Base-by-base conservation (phyloP, 2,329 filamentous ascomycete species). In the Diaporthe caulivora region DNA sequence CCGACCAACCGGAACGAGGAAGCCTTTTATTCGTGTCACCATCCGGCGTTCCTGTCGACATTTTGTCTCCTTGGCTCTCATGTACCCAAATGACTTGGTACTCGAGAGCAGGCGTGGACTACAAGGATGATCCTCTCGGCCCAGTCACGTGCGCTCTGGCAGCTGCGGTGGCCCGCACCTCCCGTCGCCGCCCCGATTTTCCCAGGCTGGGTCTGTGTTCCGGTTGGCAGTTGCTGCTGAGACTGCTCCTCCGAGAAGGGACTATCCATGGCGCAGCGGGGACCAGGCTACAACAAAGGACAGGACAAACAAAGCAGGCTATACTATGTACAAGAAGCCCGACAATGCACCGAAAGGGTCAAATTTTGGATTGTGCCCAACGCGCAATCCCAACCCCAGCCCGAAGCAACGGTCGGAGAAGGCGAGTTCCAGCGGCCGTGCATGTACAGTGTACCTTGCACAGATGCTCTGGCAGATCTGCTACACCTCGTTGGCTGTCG, bases 101-200 rank as follows among this genome's bases (percentile, higher is more conserved):
- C 71, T 70, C 71, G 47, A 53, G n/a, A 24, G 17, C 26, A 31
- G 67, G 51, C 26, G 40, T 31, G 34, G 10, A 29, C 44, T 67
- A 24, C 73, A 75, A 72, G 73, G 71, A 69, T 75, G 31, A 47
- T 51, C 71, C 73, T 69, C 65, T 67, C 65, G 57, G 42, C 21
- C 18, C 21, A 65, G 64, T 75, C 73, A 75, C 73, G 73, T 75
- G 73, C 69, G 44, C 67, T n/a, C 47, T 51, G 55, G 58, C 47
- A 49, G 51, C 72, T 75, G 73, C 73, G 71, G 53, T 57, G 58
- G 53, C 58, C 71, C 71, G 71, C 67, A 29, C 54, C 53, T 60
- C 73, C 71, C 73, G 73, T 57, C 60, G 42, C 69, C 44, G 40
- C 69, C 73, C 73, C 71, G 71, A 68, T 71, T 71, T 72, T 73